Conservation (phyloP, 305 asterid species). For the Solanum hybrid region DNA sequence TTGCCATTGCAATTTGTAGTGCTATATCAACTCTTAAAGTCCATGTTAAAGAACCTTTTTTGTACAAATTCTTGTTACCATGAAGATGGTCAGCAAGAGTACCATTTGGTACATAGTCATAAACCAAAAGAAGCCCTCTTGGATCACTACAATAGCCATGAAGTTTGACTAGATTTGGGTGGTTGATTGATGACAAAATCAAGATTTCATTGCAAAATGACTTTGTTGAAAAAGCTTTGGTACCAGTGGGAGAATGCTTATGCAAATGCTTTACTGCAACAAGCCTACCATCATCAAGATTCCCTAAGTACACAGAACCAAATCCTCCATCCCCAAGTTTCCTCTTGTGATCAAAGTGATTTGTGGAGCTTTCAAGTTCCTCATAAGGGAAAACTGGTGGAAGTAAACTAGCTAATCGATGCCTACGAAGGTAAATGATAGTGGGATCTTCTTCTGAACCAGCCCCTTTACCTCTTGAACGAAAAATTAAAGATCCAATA, state of each 20-base stretch:
- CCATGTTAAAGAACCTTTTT: conserved; percentile 48
- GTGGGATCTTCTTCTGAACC: conserved; percentile 71
- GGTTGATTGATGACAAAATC: conserved; percentile 68
- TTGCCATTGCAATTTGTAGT: conserved; percentile 59
- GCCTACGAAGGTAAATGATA: conserved; percentile 61
- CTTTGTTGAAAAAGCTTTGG: conserved; percentile 51
- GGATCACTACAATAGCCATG: conserved; percentile 97
- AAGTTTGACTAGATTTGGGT: conserved; percentile 80
- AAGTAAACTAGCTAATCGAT: conserved; percentile 62
- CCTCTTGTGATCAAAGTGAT: conserved; percentile 59
- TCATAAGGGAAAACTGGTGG: conserved; percentile 88
- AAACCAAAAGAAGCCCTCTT: conserved; percentile 73
- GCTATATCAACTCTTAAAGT: conserved; percentile 66
- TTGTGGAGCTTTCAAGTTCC: conserved; percentile 65
- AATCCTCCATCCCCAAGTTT: conserved; percentile 96
- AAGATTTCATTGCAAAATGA: conserved; percentile 85
- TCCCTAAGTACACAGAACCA: conserved; percentile 76
- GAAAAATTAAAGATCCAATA: conserved; percentile 30
- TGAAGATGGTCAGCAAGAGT: conserved; percentile 86
- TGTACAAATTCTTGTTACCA: conserved; percentile 35
- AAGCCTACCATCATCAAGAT: conserved; percentile 49
- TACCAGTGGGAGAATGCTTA: conserved; percentile 43
- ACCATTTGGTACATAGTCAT: conserved; percentile 82
- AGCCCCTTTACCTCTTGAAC: conserved; percentile 22
- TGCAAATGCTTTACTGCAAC: conserved; percentile 88